Evolutionary conservation across 768 basidiomycete species (phyloP).

Genomic region (Lactarius quietus): DNA sequence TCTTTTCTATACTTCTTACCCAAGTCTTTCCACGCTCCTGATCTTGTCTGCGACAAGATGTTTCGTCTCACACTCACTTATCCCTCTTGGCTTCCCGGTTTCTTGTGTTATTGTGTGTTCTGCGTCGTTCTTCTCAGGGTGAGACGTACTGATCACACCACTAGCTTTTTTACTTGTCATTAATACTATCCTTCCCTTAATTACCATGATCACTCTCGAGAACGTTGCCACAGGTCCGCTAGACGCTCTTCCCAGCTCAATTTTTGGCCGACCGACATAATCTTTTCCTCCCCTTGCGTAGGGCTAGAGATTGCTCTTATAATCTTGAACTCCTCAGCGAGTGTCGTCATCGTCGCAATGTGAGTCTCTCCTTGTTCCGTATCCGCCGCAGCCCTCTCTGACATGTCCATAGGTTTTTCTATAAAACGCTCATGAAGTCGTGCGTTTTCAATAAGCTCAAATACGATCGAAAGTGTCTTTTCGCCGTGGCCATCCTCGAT

Average conservation of each 20-base stretch:
- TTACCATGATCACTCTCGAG: conserved; percentile 5
- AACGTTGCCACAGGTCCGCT: conserved; percentile 6
- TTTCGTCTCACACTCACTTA: neutral
- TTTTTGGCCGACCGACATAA: neutral
- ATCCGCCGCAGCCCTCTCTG: too few species aligned
- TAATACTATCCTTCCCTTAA: conserved; percentile 4
- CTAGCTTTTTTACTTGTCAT: conserved; percentile 10
- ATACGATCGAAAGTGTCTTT: conserved; percentile 1
- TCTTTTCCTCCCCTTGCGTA: neutral
- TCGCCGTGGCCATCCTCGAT: conserved; percentile 10
- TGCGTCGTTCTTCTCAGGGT: neutral
- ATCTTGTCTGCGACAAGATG: conserved; percentile 24
- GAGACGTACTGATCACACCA: neutral
- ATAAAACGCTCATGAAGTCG: conserved; percentile 3
- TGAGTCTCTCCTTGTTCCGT: neutral
- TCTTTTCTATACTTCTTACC: neutral
- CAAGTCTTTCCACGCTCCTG: neutral
- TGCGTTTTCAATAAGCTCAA: conserved; percentile 14
- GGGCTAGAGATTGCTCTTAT: conserved; percentile 9
- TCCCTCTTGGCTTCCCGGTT: conserved; percentile 1
- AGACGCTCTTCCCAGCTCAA: neutral
- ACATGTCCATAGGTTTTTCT: conserved; percentile 5
- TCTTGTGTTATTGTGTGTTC: conserved; percentile 15
- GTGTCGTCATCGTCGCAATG: conserved; percentile 4
- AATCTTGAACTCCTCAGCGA: neutral